Evolutionary conservation across 2,329 filamentous ascomycete species (phyloP), one percentile per base, ranked within the genome.

Genomic region (Fusarium sp.): DNA sequence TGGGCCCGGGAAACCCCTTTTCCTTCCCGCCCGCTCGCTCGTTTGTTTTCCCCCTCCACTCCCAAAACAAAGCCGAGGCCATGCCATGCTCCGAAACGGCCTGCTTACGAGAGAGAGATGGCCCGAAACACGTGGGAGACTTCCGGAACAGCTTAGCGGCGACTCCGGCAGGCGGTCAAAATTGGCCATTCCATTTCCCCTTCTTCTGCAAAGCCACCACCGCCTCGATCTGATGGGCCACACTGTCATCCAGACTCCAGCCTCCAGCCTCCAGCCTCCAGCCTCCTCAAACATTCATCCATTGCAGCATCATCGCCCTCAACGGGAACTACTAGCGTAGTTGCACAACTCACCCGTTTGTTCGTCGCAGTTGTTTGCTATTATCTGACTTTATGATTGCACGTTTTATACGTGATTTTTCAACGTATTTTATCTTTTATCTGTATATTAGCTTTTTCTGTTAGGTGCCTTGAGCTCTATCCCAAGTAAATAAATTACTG

Each of bases 121-220:
- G 51, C 46, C 56, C 51, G 62, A 73, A 73, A 75, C 73, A 75
- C 73, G 73, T 75, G 73, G 73, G 63, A 56, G 55, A 57, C 61
- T 75, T 73, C 72, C 72, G 69, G 64, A 73, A 75, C 33, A 62
- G 73, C 62, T 75, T 75, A 75, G 73, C 57, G 69, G 72, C 57
- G 46, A 69, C 62, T 56, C 70, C 46, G 49, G 62, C 24, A 54
- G 67, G 70, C 67, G 70, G 72, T 74, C 69, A 71, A 74, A 74
- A 72, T 74, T 66, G 19, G 46, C 65, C 67, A 65, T 71, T 69
- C 61, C 65, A 50, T 42, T 54, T 57, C 44, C 13, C 22, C 44
- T 46, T 21, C 55, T 46, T 36, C 56, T 46, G 43, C 43, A 58
- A 44, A 68, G 61, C 65, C 62, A 67, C 56, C 57, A 66, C 49